Conservation (phyloP, 2,329 filamentous ascomycete species). For the Coniochaeta hoffmannii region DNA sequence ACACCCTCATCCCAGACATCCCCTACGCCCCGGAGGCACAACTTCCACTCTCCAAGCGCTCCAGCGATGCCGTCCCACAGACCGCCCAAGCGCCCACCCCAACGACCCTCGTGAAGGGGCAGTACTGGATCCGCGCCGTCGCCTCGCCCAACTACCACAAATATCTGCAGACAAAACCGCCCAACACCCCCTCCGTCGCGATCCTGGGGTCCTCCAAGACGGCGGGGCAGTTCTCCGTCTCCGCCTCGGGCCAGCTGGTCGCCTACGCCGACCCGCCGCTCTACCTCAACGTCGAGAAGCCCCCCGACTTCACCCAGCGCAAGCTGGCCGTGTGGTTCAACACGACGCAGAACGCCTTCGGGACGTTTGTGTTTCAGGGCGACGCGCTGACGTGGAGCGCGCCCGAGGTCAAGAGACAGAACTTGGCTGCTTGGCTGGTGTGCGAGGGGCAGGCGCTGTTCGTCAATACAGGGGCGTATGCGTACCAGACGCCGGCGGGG, state of each 20-base stretch:
- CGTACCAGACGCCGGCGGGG: constrained; percentile 48
- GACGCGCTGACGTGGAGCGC: constrained; percentile 49
- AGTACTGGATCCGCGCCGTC: constrained; percentile 52
- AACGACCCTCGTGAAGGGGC: constrained; percentile 39
- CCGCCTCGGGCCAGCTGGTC: constrained; percentile 47
- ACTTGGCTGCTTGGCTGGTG: constrained; percentile 52
- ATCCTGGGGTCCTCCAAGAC: constrained; percentile 42
- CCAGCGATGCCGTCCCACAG: neutral
- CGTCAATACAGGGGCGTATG: constrained; percentile 52
- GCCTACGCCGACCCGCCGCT: constrained; percentile 31
- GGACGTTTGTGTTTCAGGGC: constrained; percentile 49
- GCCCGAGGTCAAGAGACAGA: constrained; percentile 40
- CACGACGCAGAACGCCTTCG: constrained; percentile 42
- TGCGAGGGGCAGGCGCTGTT: constrained; percentile 43
- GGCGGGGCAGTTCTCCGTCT: constrained; percentile 52
- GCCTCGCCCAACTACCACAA: constrained; percentile 49
- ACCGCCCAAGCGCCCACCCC: constrained; percentile 12
- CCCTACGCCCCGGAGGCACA: neutral
- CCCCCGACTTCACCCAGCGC: constrained; percentile 34
- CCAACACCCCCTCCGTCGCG: constrained; percentile 36
- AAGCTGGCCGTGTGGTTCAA: constrained; percentile 44
- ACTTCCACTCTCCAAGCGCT: neutral
- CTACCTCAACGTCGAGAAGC: constrained; percentile 39
- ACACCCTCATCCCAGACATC: constrained; percentile 4
- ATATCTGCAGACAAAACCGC: constrained; percentile 41